Evolutionary conservation across 2,329 filamentous ascomycete genomes (phyloP), one percentile per base, ranked within the genome.

Genomic region (Laburnicola sp.): DNA sequence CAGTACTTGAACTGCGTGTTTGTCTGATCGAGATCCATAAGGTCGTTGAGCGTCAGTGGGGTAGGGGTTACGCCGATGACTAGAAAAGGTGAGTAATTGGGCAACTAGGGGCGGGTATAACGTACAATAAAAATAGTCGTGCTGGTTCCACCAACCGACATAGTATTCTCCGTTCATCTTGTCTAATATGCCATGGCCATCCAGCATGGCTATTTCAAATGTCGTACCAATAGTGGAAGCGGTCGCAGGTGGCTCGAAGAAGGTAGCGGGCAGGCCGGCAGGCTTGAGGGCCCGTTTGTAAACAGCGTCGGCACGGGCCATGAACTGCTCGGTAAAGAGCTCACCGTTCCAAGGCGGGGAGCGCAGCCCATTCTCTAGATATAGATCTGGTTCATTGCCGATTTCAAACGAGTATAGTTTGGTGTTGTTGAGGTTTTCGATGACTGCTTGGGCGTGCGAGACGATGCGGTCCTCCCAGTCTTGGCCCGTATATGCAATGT

Each of bases 71-170:
- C 76, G 28, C 74, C 76, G 52, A 81, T 74, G 61, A 78, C 68
- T 71, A 41, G 0, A 40, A 28, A 1, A n/a, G 32, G 50, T 68
- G 59, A 68, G 60, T 42, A 35, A n/a, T 16, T 38, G 27, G 4
- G 28, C n/a, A 16, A 35, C 11, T n/a, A 4, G 28, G 16, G 23
- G 32, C 30, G 25, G 26, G 40, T 22, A 16, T 11, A 32, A 56
- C 66, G 28, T 60, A 70, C 67, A 80, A 58, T 80, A 80, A 60
- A 76, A 80, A 66, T 81, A 81, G 62, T 81, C 76, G 62, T 81
- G 79, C 65, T 81, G 78, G 56, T 80, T 81, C 78, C 78, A 81
- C 26, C 66, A 69, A 11, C 74, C 61, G 51, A 78, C 63, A 54
- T 71, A 75, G 31, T 65, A 63, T 28, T 69, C 66, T 38, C 70